Evolutionary conservation across 2,329 filamentous ascomycete genomes (phyloP).

Genomic region (Neofusicoccum sp.): DNA sequence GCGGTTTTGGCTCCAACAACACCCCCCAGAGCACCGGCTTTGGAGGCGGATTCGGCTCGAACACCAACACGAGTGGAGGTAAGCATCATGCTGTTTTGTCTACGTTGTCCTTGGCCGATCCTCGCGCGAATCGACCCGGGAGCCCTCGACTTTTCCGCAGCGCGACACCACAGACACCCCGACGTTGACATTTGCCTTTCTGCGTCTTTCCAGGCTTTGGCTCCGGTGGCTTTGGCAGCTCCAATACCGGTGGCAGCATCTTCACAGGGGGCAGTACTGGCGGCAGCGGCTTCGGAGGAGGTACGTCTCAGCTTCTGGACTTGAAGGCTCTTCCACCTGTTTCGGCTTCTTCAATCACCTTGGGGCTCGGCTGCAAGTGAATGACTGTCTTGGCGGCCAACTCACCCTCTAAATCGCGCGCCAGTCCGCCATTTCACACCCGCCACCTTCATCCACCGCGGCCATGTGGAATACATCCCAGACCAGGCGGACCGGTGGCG

Average conservation of each 20-base stretch:
- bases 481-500: neutral
- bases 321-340: neutral
- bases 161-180: constrained; percentile 18
- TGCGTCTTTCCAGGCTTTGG: constrained; percentile 40
- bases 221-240: constrained; percentile 26
- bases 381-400: neutral
- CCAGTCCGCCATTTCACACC: neutral
- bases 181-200: constrained; percentile 35
- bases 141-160: constrained; percentile 16
- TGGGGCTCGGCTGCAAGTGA: neutral
- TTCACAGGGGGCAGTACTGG: constrained; percentile 26
- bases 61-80: constrained; percentile 26
- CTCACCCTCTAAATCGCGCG: neutral
- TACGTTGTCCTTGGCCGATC: constrained; percentile 15
- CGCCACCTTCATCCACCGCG: neutral
- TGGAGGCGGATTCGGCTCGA: constrained; percentile 46
- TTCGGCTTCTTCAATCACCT: neutral
- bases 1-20: constrained; percentile 36
- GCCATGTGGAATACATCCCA: neutral
- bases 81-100: constrained; percentile 13
- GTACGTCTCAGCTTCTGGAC: constrained; percentile 19
- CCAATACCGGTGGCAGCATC: constrained; percentile 27
- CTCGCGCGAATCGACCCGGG: constrained; percentile 18
- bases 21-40: constrained; percentile 35
- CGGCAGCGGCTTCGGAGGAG: constrained; percentile 29